Evolutionary conservation across 176 grass and related monocot species (phyloP).

Genomic region (Oryza glaberrima): DNA sequence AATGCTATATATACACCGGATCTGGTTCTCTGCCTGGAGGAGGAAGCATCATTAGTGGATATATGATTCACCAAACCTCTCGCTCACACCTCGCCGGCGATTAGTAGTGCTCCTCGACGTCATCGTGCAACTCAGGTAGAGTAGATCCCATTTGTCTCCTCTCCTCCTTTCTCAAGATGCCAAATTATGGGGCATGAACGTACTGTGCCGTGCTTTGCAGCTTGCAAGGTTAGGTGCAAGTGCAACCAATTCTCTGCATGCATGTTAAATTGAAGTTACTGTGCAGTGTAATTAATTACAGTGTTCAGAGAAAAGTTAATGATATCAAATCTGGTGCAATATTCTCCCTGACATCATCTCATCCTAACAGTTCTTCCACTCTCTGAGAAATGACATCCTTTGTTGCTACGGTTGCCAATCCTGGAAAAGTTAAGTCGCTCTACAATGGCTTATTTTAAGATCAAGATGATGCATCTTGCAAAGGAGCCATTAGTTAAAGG

Average conservation of each 20-base stretch:
- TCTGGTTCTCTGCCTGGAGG: slow-evolving; percentile 45
- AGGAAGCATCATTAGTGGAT: slow-evolving; percentile 28
- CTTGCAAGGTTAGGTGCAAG: not conserved
- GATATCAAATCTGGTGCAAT: slow-evolving; percentile 13
- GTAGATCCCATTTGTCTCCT: slow-evolving; percentile 34
- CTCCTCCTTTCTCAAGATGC: not conserved
- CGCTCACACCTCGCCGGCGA: not conserved
- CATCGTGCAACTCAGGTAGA: slow-evolving; percentile 35
- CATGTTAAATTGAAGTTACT: not conserved
- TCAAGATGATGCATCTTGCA: slow-evolving; percentile 18
- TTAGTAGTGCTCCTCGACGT: slow-evolving; percentile 44
- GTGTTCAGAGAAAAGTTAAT: not conserved
- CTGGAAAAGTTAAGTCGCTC: slow-evolving; percentile 1
- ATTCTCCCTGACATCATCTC: slow-evolving; percentile 21
- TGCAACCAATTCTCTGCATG: not conserved
- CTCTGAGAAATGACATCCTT: not conserved
- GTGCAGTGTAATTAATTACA: not conserved
- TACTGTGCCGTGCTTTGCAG: not conserved
- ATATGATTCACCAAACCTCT: slow-evolving; percentile 48
- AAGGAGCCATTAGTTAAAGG: not conserved
- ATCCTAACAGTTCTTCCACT: slow-evolving; percentile 36
- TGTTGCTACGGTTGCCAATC: slow-evolving; percentile 11
- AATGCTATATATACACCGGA: slow-evolving; percentile 28
- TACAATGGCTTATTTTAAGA: not conserved
- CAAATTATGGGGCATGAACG: not conserved